These are phyloP conservation scores for Yamadazyma atmosphaerica DNA, from an alignment of 1,139 yeast genomes.

Conservation along the genomic window DNA sequence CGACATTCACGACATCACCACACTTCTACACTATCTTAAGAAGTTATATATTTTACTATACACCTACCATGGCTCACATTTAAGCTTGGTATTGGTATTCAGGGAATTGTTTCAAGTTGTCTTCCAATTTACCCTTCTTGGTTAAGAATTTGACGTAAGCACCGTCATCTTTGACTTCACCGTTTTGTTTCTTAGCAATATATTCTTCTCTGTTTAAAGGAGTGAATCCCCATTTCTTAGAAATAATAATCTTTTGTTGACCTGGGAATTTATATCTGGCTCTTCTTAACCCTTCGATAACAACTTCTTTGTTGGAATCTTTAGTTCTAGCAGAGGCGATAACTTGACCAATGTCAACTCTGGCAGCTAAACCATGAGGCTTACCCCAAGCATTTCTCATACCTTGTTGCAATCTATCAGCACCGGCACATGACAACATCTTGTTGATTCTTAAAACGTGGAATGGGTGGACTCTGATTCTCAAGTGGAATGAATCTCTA, in stretches of 20 bases:
- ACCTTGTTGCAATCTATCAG: conserved; percentile 99
- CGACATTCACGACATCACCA: too few species aligned
- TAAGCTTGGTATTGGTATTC: conserved; percentile 65
- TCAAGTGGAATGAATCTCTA: conserved; percentile 99
- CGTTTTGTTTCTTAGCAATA: conserved; percentile 89
- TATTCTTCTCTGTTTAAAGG: conserved; percentile 97
- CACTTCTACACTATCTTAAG: not conserved
- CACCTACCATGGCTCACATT: conserved; percentile 4
- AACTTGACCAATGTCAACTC: conserved; percentile 98
- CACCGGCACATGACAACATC: conserved; percentile 99
- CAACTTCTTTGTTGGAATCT: conserved; percentile 96
- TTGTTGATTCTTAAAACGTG: conserved; percentile 99
- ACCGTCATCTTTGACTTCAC: conserved; percentile 99
- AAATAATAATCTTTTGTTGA: conserved; percentile 98
- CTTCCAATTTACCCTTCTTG: conserved; percentile 92
- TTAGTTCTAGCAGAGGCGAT: conserved; percentile 98
- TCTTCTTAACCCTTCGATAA: conserved; percentile 99
- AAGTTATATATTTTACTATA: not conserved
- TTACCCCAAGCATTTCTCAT: conserved; percentile 99
- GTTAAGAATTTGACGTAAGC: conserved; percentile 98
- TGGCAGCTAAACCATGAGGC: conserved; percentile 99
- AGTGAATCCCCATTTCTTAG: conserved; percentile 99
- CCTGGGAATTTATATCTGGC: conserved; percentile 99
- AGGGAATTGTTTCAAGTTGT: conserved; percentile 95
- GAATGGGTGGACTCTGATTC: conserved; percentile 99